These are phyloP conservation scores for Huntiella moniliformis DNA, from an alignment of 2,329 filamentous ascomycete genomes.

Conservation along the genomic window DNA sequence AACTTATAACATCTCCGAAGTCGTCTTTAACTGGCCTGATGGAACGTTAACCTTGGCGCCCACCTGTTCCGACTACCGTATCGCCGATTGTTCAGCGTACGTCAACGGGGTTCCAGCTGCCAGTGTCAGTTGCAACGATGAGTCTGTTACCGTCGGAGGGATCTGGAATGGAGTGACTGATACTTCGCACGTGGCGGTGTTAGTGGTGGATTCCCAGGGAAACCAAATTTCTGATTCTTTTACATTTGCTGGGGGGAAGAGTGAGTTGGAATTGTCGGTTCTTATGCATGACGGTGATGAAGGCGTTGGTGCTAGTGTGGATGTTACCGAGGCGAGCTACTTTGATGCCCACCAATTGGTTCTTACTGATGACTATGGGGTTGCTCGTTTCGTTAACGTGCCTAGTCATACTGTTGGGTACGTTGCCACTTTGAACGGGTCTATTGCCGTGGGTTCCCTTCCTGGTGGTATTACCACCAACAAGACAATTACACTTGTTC, in stretches of 20 bases:
- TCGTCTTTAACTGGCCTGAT: too few relatives aligned
- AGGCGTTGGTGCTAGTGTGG: constrained; percentile 3
- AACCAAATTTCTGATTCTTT: constrained; percentile 7
- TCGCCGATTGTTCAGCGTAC: constrained; percentile 4
- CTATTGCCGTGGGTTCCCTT: constrained; percentile 4
- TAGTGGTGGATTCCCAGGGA: constrained; percentile 3
- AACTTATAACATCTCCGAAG: too few relatives aligned
- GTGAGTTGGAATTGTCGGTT: constrained; percentile 1
- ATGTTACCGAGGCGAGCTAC: neutral
- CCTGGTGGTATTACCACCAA: constrained; percentile 4
- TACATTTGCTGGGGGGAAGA: constrained; percentile 6
- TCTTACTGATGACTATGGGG: neutral
- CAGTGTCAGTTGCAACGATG: constrained; percentile 1
- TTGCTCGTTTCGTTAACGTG: constrained; percentile 4
- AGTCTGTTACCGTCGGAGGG: constrained; percentile 1
- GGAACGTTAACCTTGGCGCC: too few relatives aligned
- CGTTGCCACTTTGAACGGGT: constrained; percentile 2
- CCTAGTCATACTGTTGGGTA: constrained; percentile 7
- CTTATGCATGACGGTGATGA: constrained; percentile 2
- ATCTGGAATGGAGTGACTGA: constrained; percentile 3
- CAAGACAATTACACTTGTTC: too few relatives aligned
- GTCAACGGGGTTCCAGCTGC: constrained; percentile 2
- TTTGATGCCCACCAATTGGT: constrained; percentile 3
- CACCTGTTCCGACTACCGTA: neutral
- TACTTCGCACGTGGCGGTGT: constrained; percentile 6